Evolutionary conservation across 371 early-diverging fungal species (phyloP).

Genomic region (Mortierella sp.): DNA sequence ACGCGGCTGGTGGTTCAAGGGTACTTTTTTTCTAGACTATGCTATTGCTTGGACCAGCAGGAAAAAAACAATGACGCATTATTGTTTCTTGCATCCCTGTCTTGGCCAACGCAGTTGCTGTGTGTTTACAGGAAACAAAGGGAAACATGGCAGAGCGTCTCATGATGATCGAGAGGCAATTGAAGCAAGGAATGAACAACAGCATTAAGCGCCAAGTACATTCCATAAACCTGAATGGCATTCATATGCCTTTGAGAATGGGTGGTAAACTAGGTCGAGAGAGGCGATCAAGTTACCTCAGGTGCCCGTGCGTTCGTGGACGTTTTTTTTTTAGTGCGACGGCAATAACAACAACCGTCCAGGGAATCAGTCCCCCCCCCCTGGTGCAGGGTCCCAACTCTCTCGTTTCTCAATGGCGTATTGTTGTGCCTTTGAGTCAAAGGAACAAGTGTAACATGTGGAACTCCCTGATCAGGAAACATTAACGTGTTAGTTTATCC

Average conservation of each 20-base stretch:
- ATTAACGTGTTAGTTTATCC: neutral
- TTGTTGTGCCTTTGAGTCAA: neutral
- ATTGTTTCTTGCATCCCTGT: neutral
- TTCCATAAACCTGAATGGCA: neutral
- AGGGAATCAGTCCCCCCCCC: neutral
- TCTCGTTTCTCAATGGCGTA: neutral
- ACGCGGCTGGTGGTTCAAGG: neutral
- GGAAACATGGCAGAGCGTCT: neutral
- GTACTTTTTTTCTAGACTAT: neutral
- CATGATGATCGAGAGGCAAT: neutral
- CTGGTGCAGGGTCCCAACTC: neutral
- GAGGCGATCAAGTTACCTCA: neutral
- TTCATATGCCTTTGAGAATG: neutral
- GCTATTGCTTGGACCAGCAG: neutral
- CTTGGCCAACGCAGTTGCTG: neutral
- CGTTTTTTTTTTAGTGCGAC: neutral
- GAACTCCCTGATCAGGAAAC: neutral
- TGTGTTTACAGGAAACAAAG: neutral
- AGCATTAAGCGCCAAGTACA: neutral
- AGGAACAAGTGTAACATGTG: neutral
- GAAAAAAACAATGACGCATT: conserved; percentile 1
- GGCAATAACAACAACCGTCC: neutral
- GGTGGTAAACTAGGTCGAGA: neutral
- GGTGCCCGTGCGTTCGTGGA: neutral
- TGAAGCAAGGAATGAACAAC: neutral